Evolutionary conservation across 2,329 filamentous ascomycete species (phyloP).

Genomic region (Parascedosporium putredinis): DNA sequence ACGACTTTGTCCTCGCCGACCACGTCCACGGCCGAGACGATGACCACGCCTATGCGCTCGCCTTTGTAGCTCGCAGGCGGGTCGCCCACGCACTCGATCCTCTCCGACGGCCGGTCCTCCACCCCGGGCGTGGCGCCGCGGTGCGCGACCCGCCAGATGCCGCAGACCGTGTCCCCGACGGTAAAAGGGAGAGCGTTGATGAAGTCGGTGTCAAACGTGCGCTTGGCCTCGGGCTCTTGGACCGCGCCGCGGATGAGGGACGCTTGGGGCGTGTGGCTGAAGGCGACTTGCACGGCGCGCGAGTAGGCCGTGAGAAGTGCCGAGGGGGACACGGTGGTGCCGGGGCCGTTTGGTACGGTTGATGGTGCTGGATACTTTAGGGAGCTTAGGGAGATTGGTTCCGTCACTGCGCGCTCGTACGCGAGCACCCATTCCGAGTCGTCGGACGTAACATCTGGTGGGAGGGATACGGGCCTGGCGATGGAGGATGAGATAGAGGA

Average conservation of each 20-base stretch:
- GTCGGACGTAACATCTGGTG: slow-evolving; percentile 13
- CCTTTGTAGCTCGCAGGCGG: slow-evolving; percentile 13
- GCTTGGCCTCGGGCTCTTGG: slow-evolving; percentile 11
- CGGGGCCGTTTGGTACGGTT: background rate
- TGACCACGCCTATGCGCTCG: slow-evolving; percentile 10
- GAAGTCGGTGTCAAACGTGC: slow-evolving; percentile 17
- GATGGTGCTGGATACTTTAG: background rate
- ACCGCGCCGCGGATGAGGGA: slow-evolving; percentile 17
- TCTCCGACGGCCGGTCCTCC: slow-evolving; percentile 11
- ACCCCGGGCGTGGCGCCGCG: slow-evolving; percentile 10
- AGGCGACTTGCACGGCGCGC: slow-evolving; percentile 20
- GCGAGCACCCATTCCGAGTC: slow-evolving; percentile 17
- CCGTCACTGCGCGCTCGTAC: slow-evolving; percentile 19
- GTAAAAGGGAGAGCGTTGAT: slow-evolving; percentile 16
- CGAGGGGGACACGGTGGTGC: slow-evolving; percentile 10
- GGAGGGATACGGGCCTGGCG: slow-evolving; percentile 12
- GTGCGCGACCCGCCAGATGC: slow-evolving; percentile 20
- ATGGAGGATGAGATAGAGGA: slow-evolving; percentile 10
- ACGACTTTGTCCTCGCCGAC: slow-evolving; percentile 11
- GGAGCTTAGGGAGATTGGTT: slow-evolving; percentile 11
- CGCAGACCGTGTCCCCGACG: slow-evolving; percentile 20
- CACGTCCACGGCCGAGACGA: slow-evolving; percentile 10
- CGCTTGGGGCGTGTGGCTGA: slow-evolving; percentile 23
- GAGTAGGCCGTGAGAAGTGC: slow-evolving; percentile 17
- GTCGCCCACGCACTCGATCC: slow-evolving; percentile 20